Evolutionary conservation across 73 alveolate species (phyloP), one percentile per base, ranked within the genome.

Genomic region (Symbiodinium natans): DNA sequence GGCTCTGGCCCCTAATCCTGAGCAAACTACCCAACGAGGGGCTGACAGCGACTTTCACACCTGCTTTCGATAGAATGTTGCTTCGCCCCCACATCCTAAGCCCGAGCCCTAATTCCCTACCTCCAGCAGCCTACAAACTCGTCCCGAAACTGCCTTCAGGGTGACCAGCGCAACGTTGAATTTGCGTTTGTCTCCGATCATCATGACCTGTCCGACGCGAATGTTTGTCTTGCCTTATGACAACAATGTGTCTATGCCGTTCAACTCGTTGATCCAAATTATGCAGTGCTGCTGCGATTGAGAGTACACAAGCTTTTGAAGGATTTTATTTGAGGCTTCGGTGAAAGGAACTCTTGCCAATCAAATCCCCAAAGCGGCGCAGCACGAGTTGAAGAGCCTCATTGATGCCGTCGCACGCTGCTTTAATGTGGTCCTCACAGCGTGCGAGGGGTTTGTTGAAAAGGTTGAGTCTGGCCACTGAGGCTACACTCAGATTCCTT

Each of bases 181-280:
- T 86, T 99, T 99, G 36, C 98, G 75, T 56, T 99, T 98, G 84
- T 99, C 99, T 7, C 99, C 99, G 54, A 99, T 82, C 85, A 99
- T 99, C 93, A 99, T 97, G 63, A 92, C 97, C 82, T 99, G 94
- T 29, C 17, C n/a, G n/a, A n/a, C n/a, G n/a, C n/a, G n/a, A n/a
- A n/a, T n/a, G n/a, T n/a, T n/a, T 13, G 27, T 52, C 19, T 9
- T 38, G 38, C 17, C n/a, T 19, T 33, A 71, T 71, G 8, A 25
- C 83, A n/a, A 54, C 13, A 54, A 15, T 54, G 29, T 54, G 21
- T 54, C 74, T 54, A 54, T 54, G 29, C 21, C 74, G 29, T 15
- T 15, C 29, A 15, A 21, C 21, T 21, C 21, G 74, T 54, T 54
- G 74, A 13, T 56, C 0, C 75, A 56, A 56, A 56, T 15, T 33